These are phyloP conservation scores for Yarrowia galli DNA, from an alignment of 1,139 yeast genomes.

Conservation along the genomic window DNA sequence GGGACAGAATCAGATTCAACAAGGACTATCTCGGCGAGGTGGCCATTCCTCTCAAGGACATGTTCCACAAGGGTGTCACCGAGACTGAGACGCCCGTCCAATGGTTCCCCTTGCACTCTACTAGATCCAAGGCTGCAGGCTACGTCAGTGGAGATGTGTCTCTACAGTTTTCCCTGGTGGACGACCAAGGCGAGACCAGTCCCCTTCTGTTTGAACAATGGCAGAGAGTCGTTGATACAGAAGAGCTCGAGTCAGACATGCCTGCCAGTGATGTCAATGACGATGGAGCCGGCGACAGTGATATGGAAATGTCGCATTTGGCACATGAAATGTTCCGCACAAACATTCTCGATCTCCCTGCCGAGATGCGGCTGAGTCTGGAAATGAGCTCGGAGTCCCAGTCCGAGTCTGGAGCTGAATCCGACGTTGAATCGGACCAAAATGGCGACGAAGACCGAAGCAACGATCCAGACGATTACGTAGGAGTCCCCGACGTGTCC, in stretches of 20 bases:
- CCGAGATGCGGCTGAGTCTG: slow-evolving; percentile 33
- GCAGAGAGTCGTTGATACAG: not conserved
- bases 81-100: slow-evolving; percentile 40
- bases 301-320: slow-evolving; percentile 11
- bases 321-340: slow-evolving; percentile 28
- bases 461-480: slow-evolving; percentile 15
- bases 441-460: not conserved
- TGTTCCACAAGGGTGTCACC: slow-evolving; percentile 50
- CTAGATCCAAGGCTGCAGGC: slow-evolving; percentile 29
- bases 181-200: not conserved
- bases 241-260: slow-evolving; percentile 26
- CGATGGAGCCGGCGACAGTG: slow-evolving; percentile 39
- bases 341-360: slow-evolving; percentile 29
- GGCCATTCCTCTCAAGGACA: slow-evolving; percentile 56
- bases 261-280: slow-evolving; percentile 33
- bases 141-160: slow-evolving; percentile 40
- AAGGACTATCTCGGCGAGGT: slow-evolving; percentile 65
- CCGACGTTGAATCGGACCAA: slow-evolving; percentile 38
- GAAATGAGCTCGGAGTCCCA: slow-evolving; percentile 40
- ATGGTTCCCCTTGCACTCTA: slow-evolving; percentile 22
- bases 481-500: slow-evolving; percentile 24
- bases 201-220: slow-evolving; percentile 10
- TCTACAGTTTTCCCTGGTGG: slow-evolving; percentile 26
- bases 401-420: slow-evolving; percentile 41
- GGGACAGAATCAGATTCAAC: slow-evolving; percentile 51